Base-by-base conservation (phyloP, 192 early-diverging fungal species). In the Gonapodya sp. region DNA sequence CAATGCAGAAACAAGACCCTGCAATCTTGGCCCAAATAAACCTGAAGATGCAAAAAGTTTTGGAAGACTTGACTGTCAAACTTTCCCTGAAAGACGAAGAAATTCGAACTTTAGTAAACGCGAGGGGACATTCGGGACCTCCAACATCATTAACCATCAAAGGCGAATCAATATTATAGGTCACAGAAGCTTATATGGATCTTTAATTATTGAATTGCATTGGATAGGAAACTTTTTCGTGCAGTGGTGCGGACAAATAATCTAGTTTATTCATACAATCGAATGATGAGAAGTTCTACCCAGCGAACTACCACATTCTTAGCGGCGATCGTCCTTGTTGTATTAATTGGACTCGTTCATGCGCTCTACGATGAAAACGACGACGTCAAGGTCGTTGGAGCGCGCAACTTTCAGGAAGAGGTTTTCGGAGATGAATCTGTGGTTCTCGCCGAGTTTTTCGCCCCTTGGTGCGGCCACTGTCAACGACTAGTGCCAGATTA, bases 21-120 rank as follows among this genome's bases (percentile, higher is more conserved):
- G 83, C 80, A 16, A 78, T 85, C 16, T 78, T 90, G 36, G 36
- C 89, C 0, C 85, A 88, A 77, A 89, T 90, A 33, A 90, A 90
- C 79, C 83, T 86, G 18, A 90, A 90, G 78, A 88, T 90, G 88
- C 89, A 90, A 78, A 90, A 88, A 81, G 82, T 90, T 18, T 81
- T 90, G 34, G 89, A 89, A 83, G 88, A 78, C 34, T 46, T 78
- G 34, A 78, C 77, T 2, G 77, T 78, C 33, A 78, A 78, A 78
- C 33, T 46, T 2, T 2, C 36, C 33, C 33, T 35, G 8, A 35
- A 35, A n/a, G 77, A 78, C 8, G 77, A 78, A n/a, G 77, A 78
- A 24, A 16, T 78, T 24, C 24, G n/a, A 73, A 73, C 24, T 73
- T 24, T 24, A 73, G 72, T 24, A 73, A n/a, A n/a, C n/a, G n/a